Evolutionary conservation across 441 rosid species (phyloP), one percentile per base, ranked within the genome.

Genomic region (Erodium chrysanthum): DNA sequence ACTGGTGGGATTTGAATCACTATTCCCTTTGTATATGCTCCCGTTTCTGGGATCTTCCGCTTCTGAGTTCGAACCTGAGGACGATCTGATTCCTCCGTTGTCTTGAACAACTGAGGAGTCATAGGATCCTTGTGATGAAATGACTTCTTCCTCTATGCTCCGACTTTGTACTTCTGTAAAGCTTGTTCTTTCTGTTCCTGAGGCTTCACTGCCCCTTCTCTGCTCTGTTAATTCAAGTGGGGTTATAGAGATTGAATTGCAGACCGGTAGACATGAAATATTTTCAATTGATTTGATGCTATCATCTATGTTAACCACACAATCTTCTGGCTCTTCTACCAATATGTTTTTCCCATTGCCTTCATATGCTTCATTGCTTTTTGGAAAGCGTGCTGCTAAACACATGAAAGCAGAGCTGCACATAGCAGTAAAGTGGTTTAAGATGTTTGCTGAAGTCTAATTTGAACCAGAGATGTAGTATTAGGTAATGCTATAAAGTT

Each of bases 351-450:
- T 66, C 64, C 63, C 64, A 66, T 71, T 75, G 40, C 70, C 68
- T 7, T 77, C 71, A 70, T 71, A 67, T 42, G 76, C 63, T 56
- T 22, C 73, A 31, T 71, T 74, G 73, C 68, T 67, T 62, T 73
- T 79, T 74, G 85, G 98, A 75, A 89, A 94, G 64, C 74, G 77
- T 66, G 98, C 89, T 7, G 86, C 97, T 68, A 94, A 71, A 58
- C 89, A 80, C 95, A 94, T 94, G 89, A 88, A 94, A 46, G 98
- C 98, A 67, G 98, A 94, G 78, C 98, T 94, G 93, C 88, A 80
- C 37, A 14, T 0, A 18, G 52, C 69, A 44, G 58, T 56, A 76
- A 73, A 61, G 75, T 69, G 65, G 68, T 64, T 54, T 71, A 69
- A 68, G 65, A 68, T 60, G 69, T 59, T 64, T 63, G 67, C 44